Base-by-base conservation (phyloP, 129 eudicot species). In the Glebionis coronaria region DNA sequence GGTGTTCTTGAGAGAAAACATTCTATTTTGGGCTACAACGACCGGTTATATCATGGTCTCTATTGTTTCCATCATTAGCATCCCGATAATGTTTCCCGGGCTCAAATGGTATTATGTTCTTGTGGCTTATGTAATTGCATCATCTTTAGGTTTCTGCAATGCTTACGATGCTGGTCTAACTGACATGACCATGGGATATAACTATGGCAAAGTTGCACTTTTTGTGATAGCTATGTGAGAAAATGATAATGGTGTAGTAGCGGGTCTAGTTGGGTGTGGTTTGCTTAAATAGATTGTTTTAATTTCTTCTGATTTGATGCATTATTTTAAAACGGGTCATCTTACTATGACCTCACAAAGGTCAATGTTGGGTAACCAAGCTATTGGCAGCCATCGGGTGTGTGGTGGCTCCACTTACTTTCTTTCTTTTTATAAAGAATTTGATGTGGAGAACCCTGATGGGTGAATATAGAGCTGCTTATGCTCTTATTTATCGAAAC, bases 261-360 rank as follows among this genome's bases (percentile, higher is more conserved):
- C 95, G 1, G 95, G 95, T 1, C 84, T 87, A 3, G 95, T 85
- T 6, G 67, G 82, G 1, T 87, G 95, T 67, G 95, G 95, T 16
- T 83, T 87, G 59, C 78, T 87, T 84, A 81, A 82, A 88, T 82
- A 71, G 44, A 82, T 84, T 11, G 84, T 84, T 12, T 59, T 82
- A 0, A 81, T 83, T 20, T 85, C 94, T 23, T 75, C 90, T 14
- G 88, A 81, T 51, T 31, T 87, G 40, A 87, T 87, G 84, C 85
- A 79, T 46, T 87, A 84, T 61, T 79, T 84, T 70, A 81, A 81
- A 49, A 84, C 90, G 1, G 87, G 95, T 2, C 82, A 87, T 55
- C 73, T 87, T 20, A 87, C 95, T 9, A 70, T 87, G 6, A 64
- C 90, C 0, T 87, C 95, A 1, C 95, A 90, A 0, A 73, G 95